Evolutionary conservation across 176 grass and related monocot species (phyloP), one percentile per base, ranked within the genome.

Genomic region (Oropetium thomaeum): DNA sequence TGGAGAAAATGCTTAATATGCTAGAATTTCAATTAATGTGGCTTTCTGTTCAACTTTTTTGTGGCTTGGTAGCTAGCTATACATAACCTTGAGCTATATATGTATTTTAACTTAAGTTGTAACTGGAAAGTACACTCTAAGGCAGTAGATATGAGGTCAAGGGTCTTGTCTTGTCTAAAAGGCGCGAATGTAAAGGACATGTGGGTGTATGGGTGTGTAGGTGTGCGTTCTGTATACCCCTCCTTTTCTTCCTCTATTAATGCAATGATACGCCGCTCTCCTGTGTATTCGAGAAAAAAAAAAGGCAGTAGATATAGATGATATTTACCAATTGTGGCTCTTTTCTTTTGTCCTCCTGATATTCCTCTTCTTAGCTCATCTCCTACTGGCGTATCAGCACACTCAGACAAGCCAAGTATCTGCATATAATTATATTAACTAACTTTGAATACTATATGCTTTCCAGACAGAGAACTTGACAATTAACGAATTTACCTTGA

Each of bases 301-400:
- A n/a, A n/a, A n/a, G 35, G 25, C 60, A 70, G 55, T 73, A 40
- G 10, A 5, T 62, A 61, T 17, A 49, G 52, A 48, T 10, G 41
- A 34, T 29, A 67, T 47, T 60, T 83, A 97, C 95, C 95, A 38
- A 97, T 87, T 73, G 95, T 97, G 52, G 86, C 75, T 79, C 95
- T 83, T 67, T 97, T 97, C 75, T 97, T 97, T 87, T 97, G 86
- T n/a, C 95, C 95, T 81, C 95, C 95, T 51, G 95, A 97, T 81
- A 97, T 89, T 70, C 95, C 90, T 85, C 95, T 89, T 87, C 91
- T 91, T 82, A 93, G 52, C 43, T 97, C 90, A 22, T 97, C 95
- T 69, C 95, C 95, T 84, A 97, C 69, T 78, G 83, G 81, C 48
- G 84, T 92, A 87, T 97, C 88, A 38, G 95, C 91, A 58, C 95